Evolutionary conservation across 331 rosid genomes (phyloP).

Genomic region (Rhamnella rubrinervis): DNA sequence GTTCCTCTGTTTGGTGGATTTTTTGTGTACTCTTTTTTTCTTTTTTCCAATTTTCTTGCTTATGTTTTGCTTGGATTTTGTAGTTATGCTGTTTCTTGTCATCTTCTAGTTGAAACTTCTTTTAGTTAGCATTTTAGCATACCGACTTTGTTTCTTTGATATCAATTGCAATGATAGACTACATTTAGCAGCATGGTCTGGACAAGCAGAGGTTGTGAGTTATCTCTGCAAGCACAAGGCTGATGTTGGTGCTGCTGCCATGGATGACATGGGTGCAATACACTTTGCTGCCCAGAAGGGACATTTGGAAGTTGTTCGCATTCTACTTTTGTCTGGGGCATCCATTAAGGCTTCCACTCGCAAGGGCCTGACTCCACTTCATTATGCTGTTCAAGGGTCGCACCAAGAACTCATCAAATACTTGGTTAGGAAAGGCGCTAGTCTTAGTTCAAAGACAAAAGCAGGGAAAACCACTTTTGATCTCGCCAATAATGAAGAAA

Average conservation of each 20-base stretch:
- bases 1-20: too few species aligned
- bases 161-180: constrained; percentile 48
- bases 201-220: constrained; percentile 63
- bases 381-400: constrained; percentile 85
- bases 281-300: constrained; percentile 96
- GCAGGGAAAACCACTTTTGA: constrained; percentile 81
- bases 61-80: not conserved
- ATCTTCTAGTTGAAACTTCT: not conserved
- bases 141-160: constrained; percentile 54
- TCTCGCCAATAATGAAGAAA: constrained; percentile 67
- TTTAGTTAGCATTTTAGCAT: not conserved
- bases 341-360: constrained; percentile 66
- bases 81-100: not conserved
- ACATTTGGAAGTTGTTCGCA: constrained; percentile 65
- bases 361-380: constrained; percentile 79
- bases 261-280: constrained; percentile 96
- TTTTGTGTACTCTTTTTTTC: too few species aligned
- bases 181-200: constrained; percentile 94
- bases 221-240: constrained; percentile 85
- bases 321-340: constrained; percentile 62
- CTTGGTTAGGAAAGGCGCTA: constrained; percentile 78
- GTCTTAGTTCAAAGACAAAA: constrained; percentile 59
- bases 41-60: too few species aligned
- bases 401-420: constrained; percentile 78
- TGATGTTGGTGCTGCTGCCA: constrained; percentile 87